Base-by-base conservation (phyloP, 306 rosid genomes). In the Trifolium subterraneum region DNA sequence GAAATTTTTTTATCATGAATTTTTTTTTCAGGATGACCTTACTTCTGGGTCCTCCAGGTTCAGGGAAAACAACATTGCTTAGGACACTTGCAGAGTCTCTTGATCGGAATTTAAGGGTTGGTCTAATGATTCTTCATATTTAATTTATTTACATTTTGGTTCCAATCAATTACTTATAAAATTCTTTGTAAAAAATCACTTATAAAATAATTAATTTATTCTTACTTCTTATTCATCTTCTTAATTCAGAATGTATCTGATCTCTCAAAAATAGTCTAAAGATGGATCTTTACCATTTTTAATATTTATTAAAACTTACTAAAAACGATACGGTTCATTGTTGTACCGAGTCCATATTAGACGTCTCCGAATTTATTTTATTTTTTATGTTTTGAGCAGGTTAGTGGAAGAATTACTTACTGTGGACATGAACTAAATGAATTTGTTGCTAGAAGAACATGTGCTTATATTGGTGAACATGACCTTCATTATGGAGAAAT, bases 1-100 rank as follows among this genome's bases (percentile, higher is more conserved):
- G 10, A 16, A 20, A 36, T 33, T 69, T 23, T 10, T 69, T 58
- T 70, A 42, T 6, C 14, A 19, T 56, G 59, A 12, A 16, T 8
- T 8, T 10, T 25, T 33, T 33, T 71, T 20, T 19, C 76, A 92
- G 96, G 92, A 79, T 92, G 88, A 86, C 98, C 18, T 83, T 92
- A 41, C 98, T 92, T 63, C 79, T 90, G 18, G 98, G 96, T 42
- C 98, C 98, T 61, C 98, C 98, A 0, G 72, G 84, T 10, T 74
- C 96, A 10, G 98, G 98, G 65, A 90, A 92, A 82, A 92, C 96
- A 35, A 88, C 98, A 25, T 77, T 90, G 38, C 86, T 88, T 31
- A 81, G 73, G 41, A 90, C 88, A 38, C 92, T 92, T 61, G 86
- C 98, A 5, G 96, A 90, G 19, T 90, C 84, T 59, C 88, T 87